Evolutionary conservation across 495 filamentous ascomycete genomes (phyloP).

Genomic region (Bombardia bombarda): DNA sequence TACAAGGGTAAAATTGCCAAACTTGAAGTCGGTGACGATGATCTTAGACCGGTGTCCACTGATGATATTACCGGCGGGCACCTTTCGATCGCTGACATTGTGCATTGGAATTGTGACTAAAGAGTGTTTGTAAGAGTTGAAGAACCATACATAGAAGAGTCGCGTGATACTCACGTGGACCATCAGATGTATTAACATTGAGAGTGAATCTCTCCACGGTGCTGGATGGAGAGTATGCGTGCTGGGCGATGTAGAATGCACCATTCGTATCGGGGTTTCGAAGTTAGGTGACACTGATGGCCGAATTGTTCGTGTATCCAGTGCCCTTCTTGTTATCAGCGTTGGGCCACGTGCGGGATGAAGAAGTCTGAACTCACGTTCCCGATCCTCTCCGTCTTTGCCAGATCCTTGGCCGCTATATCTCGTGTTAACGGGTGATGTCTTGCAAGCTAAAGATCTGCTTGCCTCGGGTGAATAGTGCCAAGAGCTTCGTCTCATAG

Average conservation of each 20-base stretch:
- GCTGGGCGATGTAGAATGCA: conserved; percentile 49
- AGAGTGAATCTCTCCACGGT: conserved; percentile 41
- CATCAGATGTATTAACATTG: conserved; percentile 46
- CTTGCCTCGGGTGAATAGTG: conserved; percentile 47
- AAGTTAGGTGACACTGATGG: conserved; percentile 41
- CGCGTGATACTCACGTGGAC: conserved; percentile 28
- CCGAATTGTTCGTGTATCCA: conserved; percentile 36
- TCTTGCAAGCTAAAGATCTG: too few relatives aligned
- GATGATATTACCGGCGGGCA: too few relatives aligned
- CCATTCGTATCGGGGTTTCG: conserved; percentile 48
- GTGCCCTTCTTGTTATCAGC: too few relatives aligned
- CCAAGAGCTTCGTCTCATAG: conserved; percentile 52
- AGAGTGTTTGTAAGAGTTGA: background rate
- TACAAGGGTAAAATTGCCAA: conserved; percentile 37
- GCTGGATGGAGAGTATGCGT: conserved; percentile 38
- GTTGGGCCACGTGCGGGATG: too few relatives aligned
- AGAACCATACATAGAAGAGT: background rate
- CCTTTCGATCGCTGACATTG: conserved; percentile 24
- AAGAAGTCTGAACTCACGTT: too few relatives aligned
- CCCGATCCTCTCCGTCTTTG: conserved; percentile 36
- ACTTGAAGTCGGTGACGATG: conserved; percentile 48
- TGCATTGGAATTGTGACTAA: conserved; percentile 16
- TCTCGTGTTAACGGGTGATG: too few relatives aligned
- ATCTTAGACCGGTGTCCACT: conserved; percentile 57
- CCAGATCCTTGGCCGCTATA: conserved; percentile 31